Evolutionary conservation across 164 flowering plant species (phyloP), one percentile per base, ranked within the genome.

Genomic region (Nymphaea thermarum): DNA sequence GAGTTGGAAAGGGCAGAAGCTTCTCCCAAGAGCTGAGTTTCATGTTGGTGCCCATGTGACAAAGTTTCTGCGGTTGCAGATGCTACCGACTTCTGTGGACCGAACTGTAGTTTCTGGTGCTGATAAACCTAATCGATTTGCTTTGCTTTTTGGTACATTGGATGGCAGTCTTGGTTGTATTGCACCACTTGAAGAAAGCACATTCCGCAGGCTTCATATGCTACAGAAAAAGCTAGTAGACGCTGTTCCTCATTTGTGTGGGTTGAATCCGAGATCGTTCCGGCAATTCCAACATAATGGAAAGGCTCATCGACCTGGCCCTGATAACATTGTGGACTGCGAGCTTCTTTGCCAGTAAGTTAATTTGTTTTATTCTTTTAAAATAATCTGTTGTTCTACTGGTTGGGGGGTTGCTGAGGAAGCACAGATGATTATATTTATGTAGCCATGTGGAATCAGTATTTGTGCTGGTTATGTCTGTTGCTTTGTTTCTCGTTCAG

Each of bases 1-100:
- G 80, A 90, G 98, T 75, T 92, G 99, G 99, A 95, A 92, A 83
- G 98, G 99, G 65, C 98, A 90, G 83, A 95, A 95, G 77, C 97
- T 95, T 80, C 88, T 95, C 43, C 81, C 95, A 14, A 82, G 94
- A 78, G 98, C 99, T 4, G 99, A 95, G 83, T 95, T 95, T 78
- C 99, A 95, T 78, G 86, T 89, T 55, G 97, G 98, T 66, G 80
- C 96, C 63, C 98, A 88, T 63, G 87, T 89, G 73, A 90, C 99
- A 4, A 95, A 90, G 81, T 90, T 95, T 79, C 66, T 95, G 80
- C 81, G 98, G 71, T 70, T 95, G 76, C 99, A 88, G 72, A 87
- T 95, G 96, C 90, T 90, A 70, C 83, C 98, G 6, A 74, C 89
- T 61, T 78, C 86, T 64, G 63, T 11, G 6, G 91, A 88, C 72